Evolutionary conservation across 176 grass and related monocot genomes (phyloP).

Genomic region (Guadua angustifolia): DNA sequence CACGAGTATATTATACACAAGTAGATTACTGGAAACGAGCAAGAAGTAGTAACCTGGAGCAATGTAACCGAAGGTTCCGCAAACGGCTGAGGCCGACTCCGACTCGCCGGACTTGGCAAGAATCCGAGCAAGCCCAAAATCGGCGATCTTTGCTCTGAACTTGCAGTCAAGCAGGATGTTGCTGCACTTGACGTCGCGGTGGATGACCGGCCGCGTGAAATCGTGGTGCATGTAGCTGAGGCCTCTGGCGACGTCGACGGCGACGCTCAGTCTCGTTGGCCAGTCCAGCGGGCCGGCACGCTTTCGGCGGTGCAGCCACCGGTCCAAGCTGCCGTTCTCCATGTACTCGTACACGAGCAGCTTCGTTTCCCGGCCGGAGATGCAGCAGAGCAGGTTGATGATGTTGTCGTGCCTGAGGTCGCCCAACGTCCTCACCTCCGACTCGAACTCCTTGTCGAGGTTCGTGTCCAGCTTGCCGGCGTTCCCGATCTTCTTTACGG

Average conservation of each 20-base stretch:
- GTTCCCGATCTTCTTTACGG: constrained; percentile 63
- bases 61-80: constrained; percentile 78
- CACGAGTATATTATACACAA: too few species aligned
- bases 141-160: constrained; percentile 63
- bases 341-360: constrained; percentile 79
- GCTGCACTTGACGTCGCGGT: constrained; percentile 77
- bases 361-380: constrained; percentile 44
- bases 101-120: constrained; percentile 56
- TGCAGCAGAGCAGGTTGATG: constrained; percentile 66
- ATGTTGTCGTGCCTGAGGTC: constrained; percentile 66
- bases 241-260: constrained; percentile 57
- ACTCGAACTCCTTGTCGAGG: constrained; percentile 49
- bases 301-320: constrained; percentile 50
- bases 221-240: constrained; percentile 73
- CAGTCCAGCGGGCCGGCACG: constrained; percentile 43
- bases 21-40: neutral
- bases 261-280: constrained; percentile 64
- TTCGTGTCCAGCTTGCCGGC: constrained; percentile 41
- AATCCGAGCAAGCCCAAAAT: constrained; percentile 71
- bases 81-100: constrained; percentile 39
- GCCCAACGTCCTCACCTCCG: constrained; percentile 60
- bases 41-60: constrained; percentile 52
- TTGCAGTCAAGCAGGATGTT: constrained; percentile 68
- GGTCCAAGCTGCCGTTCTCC: constrained; percentile 70
- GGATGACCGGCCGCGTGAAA: constrained; percentile 45